phyloP scores from a whole-genome alignment of 2,329 filamentous ascomycete species.

The Lachnum nothofagi region DNA sequence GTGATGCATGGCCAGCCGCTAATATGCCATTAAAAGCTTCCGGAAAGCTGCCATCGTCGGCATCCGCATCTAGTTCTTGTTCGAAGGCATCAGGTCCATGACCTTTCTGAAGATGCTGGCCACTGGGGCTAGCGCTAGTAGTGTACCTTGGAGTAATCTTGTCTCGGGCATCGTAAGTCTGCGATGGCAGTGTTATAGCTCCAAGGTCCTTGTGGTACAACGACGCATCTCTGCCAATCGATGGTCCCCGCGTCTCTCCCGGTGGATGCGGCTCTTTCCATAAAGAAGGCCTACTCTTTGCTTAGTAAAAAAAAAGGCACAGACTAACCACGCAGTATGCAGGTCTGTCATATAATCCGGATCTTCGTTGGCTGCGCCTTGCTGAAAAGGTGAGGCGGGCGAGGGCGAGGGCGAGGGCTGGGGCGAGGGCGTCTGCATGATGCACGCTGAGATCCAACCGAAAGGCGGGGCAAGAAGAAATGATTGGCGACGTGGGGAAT shows the following conservation, averaged over 20 bases:
- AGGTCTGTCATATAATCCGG: slow-evolving; percentile 1
- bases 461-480: neutral
- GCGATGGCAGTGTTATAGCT: no score
- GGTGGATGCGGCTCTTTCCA: neutral
- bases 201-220: no score
- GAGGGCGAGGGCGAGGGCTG: slow-evolving; percentile 6
- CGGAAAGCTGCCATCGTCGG: no score
- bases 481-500: neutral
- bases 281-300: slow-evolving; percentile 4
- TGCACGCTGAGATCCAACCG: neutral
- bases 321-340: slow-evolving; percentile 7
- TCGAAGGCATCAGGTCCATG: no score
- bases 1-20: no score
- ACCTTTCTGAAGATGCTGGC: no score
- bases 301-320: slow-evolving; percentile 19
- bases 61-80: no score
- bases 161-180: no score
- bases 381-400: slow-evolving; percentile 4
- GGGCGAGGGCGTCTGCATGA: slow-evolving; percentile 7
- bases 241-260: neutral
- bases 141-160: no score
- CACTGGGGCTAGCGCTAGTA: no score
- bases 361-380: slow-evolving; percentile 4
- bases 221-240: neutral
- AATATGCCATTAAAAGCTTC: no score